phyloP scores from a whole-genome alignment of 345 rosid genomes.

The Bruguiera gymnorhiza region DNA sequence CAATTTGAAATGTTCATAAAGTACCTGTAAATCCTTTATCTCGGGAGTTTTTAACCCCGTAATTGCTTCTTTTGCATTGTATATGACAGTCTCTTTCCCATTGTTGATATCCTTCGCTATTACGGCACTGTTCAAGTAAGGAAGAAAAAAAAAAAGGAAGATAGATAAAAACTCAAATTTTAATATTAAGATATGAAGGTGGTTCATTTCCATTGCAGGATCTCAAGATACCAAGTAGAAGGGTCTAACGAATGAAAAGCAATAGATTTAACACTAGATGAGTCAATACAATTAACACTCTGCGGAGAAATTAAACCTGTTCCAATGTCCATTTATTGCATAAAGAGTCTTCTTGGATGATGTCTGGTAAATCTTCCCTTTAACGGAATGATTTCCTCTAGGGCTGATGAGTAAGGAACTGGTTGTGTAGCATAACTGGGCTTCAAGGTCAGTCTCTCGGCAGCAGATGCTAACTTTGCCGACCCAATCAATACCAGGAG shows the following conservation, averaged over 20 bases:
- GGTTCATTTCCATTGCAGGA: no score
- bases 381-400: slow-evolving; percentile 40
- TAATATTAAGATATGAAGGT: no score
- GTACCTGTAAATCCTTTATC: slow-evolving; percentile 60
- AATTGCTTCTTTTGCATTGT: slow-evolving; percentile 54
- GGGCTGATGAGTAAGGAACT: slow-evolving; percentile 38
- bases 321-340: slow-evolving; percentile 73
- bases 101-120: slow-evolving; percentile 45
- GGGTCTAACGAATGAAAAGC: no score
- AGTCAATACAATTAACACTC: no score
- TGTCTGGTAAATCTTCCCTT: slow-evolving; percentile 59
- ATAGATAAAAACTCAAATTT: neutral
- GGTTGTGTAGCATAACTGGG: slow-evolving; percentile 44
- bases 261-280: neutral
- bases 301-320: slow-evolving; percentile 37
- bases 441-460: slow-evolving; percentile 58
- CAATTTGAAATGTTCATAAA: neutral
- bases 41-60: slow-evolving; percentile 54
- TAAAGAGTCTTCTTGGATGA: slow-evolving; percentile 41
- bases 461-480: slow-evolving; percentile 60
- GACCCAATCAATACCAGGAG: slow-evolving; percentile 62
- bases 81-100: slow-evolving; percentile 48
- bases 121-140: slow-evolving; percentile 40
- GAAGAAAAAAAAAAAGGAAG: neutral
- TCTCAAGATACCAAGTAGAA: no score